These are phyloP conservation scores for Sanghuangporus weigelae DNA, from an alignment of 1,284 basidiomycete genomes.

Conservation along the genomic window DNA sequence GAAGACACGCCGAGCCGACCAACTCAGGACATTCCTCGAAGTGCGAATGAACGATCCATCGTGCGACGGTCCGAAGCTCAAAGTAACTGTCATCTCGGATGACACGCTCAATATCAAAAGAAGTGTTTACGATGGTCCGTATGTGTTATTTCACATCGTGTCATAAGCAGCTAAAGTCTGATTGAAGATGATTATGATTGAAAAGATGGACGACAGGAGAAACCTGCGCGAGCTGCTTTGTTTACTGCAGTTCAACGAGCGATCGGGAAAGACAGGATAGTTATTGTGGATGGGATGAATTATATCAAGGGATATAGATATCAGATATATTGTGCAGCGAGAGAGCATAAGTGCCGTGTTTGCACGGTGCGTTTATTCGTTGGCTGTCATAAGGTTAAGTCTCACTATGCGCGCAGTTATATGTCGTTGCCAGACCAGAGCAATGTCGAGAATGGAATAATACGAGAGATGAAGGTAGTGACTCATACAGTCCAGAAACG, in stretches of 20 bases:
- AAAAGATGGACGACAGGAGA: conserved; percentile 82
- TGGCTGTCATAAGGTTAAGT: not conserved
- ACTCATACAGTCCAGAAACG: conserved; percentile 69
- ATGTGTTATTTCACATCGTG: not conserved
- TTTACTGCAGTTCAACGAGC: conserved; percentile 82
- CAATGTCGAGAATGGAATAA: conserved; percentile 77
- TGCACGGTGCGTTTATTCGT: conserved; percentile 67
- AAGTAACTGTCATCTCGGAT: conserved; percentile 75
- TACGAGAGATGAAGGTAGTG: conserved; percentile 39
- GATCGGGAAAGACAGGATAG: conserved; percentile 67
- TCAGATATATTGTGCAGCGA: conserved; percentile 94
- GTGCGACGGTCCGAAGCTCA: conserved; percentile 49
- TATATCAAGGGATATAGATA: conserved; percentile 98
- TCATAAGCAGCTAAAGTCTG: not conserved
- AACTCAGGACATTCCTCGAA: conserved; percentile 64
- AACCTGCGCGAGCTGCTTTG: conserved; percentile 83
- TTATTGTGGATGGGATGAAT: conserved; percentile 89
- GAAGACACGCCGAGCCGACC: conserved; percentile 69
- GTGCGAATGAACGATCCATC: conserved; percentile 41
- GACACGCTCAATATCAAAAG: conserved; percentile 63
- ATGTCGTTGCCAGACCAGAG: conserved; percentile 75
- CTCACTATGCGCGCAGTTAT: conserved; percentile 44
- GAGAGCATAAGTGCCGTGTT: conserved; percentile 81
- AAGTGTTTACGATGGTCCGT: conserved; percentile 71
- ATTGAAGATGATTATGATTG: conserved; percentile 7